These are phyloP conservation scores for Chaetomiaceae sp. DNA, from an alignment of 2,329 filamentous ascomycete genomes.

Conservation along the genomic window DNA sequence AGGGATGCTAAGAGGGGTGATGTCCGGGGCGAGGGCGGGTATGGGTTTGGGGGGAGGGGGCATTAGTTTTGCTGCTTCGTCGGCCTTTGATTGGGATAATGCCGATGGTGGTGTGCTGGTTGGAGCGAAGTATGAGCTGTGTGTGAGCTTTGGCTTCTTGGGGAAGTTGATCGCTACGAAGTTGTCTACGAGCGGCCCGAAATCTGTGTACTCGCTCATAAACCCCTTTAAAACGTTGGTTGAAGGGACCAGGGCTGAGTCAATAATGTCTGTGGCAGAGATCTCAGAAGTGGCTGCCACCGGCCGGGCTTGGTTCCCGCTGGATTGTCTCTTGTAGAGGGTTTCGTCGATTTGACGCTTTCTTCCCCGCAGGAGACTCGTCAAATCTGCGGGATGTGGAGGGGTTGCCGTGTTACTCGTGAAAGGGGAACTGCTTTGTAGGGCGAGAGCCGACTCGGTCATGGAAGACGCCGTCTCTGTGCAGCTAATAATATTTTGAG, in stretches of 20 bases:
- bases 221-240: conserved; percentile 21
- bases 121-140: conserved; percentile 22
- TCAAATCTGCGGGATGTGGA: conserved; percentile 6
- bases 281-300: neutral
- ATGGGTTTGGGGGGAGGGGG: conserved; percentile 16
- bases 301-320: neutral
- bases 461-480: neutral
- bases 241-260: conserved; percentile 8
- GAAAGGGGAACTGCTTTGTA: neutral
- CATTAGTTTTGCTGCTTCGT: conserved; percentile 11
- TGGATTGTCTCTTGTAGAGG: neutral
- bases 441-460: neutral
- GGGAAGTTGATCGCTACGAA: conserved; percentile 28
- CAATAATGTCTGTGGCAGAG: conserved; percentile 7
- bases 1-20: conserved; percentile 14
- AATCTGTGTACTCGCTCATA: conserved; percentile 19
- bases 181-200: conserved; percentile 24
- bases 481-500: neutral
- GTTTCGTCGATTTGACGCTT: conserved; percentile 19
- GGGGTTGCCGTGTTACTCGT: neutral
- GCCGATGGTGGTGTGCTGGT: neutral
- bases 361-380: conserved; percentile 11
- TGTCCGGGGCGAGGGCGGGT: conserved; percentile 21
- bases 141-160: conserved; percentile 23
- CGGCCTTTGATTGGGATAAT: neutral